phyloP scores from a whole-genome alignment of 148 eudicot species.

The Mesembryanthemum crystallinum region DNA sequence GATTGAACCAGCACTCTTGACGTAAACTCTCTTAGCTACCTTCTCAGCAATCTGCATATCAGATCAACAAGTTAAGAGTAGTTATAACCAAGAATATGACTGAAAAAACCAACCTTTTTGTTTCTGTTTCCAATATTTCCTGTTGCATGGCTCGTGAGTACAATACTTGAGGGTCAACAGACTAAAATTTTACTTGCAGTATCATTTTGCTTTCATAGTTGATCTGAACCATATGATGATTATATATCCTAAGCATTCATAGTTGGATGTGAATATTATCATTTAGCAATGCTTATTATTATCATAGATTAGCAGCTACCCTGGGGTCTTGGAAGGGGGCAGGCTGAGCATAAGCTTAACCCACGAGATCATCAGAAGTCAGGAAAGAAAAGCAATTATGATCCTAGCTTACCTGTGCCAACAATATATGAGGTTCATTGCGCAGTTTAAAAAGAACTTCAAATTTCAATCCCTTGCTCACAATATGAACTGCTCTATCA shows the following conservation, averaged over 20 bases:
- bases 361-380: background rate
- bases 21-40: conserved; percentile 68
- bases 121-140: background rate
- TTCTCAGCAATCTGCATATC: conserved; percentile 67
- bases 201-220: background rate
- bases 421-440: conserved; percentile 70
- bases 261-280: no score
- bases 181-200: background rate
- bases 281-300: no score
- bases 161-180: background rate
- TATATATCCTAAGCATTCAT: background rate
- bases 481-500: conserved; percentile 38
- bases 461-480: conserved; percentile 38
- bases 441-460: conserved; percentile 66
- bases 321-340: background rate
- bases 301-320: background rate
- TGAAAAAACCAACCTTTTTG: no score
- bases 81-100: background rate
- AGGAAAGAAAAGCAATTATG: background rate
- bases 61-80: background rate
- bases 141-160: background rate
- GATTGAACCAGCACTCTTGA: conserved; percentile 75
- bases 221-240: background rate
- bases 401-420: conserved; percentile 61
- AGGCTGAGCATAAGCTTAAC: background rate